Conservation (phyloP, 2,329 filamentous ascomycete species). For the Aspergillus brasiliensis region DNA sequence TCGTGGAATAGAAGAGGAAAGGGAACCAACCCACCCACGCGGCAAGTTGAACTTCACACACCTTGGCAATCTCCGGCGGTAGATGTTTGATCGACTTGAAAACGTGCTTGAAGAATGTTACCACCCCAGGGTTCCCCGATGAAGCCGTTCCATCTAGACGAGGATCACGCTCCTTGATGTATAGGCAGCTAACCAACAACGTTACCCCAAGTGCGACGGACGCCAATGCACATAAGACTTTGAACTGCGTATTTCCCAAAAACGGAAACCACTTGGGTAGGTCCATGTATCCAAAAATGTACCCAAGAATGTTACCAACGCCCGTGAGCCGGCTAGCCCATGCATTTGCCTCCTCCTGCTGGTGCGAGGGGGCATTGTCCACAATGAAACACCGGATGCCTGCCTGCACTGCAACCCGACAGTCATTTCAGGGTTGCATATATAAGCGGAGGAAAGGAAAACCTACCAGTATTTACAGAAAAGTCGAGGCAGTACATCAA, state of each 20-base stretch:
- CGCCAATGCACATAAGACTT: conserved; percentile 85
- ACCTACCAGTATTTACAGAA: conserved; percentile 81
- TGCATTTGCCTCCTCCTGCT: conserved; percentile 90
- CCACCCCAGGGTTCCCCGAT: conserved; percentile 63
- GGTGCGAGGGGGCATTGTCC: conserved; percentile 86
- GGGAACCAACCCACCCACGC: conserved; percentile 97
- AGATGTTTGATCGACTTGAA: conserved; percentile 75
- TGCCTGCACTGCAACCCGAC: conserved; percentile 69
- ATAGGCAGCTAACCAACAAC: conserved; percentile 67
- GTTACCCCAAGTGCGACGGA: conserved; percentile 71
- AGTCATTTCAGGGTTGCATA: background rate
- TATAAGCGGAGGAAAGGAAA: background rate
- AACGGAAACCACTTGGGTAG: conserved; percentile 74
- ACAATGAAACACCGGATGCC: conserved; percentile 90
- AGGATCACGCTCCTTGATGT: conserved; percentile 79
- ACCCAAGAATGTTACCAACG: conserved; percentile 87
- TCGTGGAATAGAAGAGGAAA: conserved; percentile 92
- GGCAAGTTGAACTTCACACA: conserved; percentile 80
- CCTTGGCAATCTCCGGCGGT: conserved; percentile 77
- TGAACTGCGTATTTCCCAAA: conserved; percentile 86
- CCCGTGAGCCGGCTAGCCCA: conserved; percentile 89
- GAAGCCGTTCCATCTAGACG: conserved; percentile 66
- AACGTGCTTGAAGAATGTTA: conserved; percentile 78
- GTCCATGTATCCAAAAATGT: conserved; percentile 81
- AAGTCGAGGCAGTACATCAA: conserved; percentile 92